These are phyloP conservation scores for Pholiota conissans DNA, from an alignment of 768 basidiomycete genomes.

Conservation along the genomic window DNA sequence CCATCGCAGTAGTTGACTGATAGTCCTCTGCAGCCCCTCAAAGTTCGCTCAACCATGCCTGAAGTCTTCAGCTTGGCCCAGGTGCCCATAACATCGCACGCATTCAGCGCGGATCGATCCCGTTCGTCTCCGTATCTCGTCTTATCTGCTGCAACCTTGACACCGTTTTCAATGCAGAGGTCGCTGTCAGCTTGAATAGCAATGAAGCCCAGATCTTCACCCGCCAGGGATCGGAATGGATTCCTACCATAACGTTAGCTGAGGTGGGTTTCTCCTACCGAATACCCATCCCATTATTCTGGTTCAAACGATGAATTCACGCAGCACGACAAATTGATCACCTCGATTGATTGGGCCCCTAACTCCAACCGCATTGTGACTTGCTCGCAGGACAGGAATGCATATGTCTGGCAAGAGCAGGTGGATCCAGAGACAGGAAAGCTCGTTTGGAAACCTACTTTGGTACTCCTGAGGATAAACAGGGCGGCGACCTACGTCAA, in stretches of 20 bases:
- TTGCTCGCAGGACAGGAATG: conserved; percentile 98
- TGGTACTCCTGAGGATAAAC: conserved; percentile 95
- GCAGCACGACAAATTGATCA: conserved; percentile 97
- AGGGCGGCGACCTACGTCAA: conserved; percentile 92
- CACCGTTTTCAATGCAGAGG: conserved; percentile 49
- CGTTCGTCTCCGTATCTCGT: conserved; percentile 53
- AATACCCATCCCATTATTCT: not conserved
- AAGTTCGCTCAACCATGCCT: conserved; percentile 43
- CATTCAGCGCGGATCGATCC: conserved; percentile 85
- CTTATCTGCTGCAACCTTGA: not conserved
- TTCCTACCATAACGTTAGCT: conserved; percentile 70
- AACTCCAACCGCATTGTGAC: conserved; percentile 97
- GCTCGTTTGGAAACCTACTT: conserved; percentile 88
- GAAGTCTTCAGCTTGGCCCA: conserved; percentile 80
- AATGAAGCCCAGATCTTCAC: conserved; percentile 85
- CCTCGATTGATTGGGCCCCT: conserved; percentile 98
- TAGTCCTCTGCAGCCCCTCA: conserved; percentile 60
- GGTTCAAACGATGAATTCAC: not conserved
- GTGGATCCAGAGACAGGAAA: conserved; percentile 72
- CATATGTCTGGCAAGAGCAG: conserved; percentile 94
- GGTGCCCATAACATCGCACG: conserved; percentile 83
- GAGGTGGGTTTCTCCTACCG: conserved; percentile 57
- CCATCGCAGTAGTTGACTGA: conserved; percentile 78
- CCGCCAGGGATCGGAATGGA: conserved; percentile 68
- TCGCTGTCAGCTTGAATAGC: conserved; percentile 89